These are phyloP conservation scores for Globisporangium sylvaticum DNA, from an alignment of 352 stramenopile species.

Conservation along the genomic window DNA sequence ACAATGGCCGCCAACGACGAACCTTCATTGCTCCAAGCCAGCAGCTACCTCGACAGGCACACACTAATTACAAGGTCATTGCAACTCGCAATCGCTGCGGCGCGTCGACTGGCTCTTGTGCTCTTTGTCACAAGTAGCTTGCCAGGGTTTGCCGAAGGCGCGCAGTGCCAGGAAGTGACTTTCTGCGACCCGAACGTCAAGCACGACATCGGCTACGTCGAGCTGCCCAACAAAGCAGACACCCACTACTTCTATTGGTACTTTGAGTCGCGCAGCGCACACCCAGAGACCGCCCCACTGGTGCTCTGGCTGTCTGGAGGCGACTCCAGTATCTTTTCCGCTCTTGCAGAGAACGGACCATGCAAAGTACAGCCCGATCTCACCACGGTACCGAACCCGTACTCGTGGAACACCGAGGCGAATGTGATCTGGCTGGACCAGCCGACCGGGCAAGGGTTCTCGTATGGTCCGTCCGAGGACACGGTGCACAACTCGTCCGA, in stretches of 20 bases:
- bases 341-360: conserved; percentile 64
- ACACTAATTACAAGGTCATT: too few relatives aligned
- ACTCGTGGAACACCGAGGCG: conserved; percentile 58
- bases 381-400: conserved; percentile 43
- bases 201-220: neutral
- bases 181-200: neutral
- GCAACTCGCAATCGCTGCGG: too few relatives aligned
- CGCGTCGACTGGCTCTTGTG: too few relatives aligned
- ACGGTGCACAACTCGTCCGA: conserved; percentile 39
- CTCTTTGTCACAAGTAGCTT: too few relatives aligned
- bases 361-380: conserved; percentile 47
- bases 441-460: conserved; percentile 52
- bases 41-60: too few relatives aligned
- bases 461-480: conserved; percentile 32
- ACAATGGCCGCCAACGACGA: too few relatives aligned
- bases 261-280: neutral
- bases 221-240: neutral
- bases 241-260: conserved; percentile 12
- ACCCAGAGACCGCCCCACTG: neutral
- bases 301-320: neutral
- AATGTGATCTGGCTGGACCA: conserved; percentile 77
- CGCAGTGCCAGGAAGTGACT: too few relatives aligned
- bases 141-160: too few relatives aligned
- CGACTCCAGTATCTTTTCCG: conserved; percentile 51
- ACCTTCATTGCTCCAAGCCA: too few relatives aligned